Percentiles rank a stretch among this genome's conserved stretches.
Evolutionary conservation across 306 rosid species (phyloP).

Genomic region (Alnus glutinosa): DNA sequence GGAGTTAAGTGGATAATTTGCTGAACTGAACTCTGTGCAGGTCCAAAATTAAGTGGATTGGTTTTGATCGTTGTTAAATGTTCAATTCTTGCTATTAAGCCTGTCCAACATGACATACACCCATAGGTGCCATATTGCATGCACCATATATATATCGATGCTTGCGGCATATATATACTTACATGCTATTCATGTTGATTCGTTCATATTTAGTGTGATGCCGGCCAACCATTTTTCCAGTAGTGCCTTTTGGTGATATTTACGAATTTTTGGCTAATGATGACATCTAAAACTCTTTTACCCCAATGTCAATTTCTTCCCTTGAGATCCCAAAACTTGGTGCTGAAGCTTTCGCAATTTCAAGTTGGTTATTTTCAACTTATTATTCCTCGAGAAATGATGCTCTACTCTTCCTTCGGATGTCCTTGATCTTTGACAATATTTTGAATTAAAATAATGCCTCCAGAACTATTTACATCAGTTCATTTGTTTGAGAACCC

Average conservation of each 20-base stretch:
- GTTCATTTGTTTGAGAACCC: neutral
- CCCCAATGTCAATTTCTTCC: neutral
- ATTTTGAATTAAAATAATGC: neutral
- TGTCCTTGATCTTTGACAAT: neutral
- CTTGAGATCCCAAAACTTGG: neutral
- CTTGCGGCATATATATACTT: neutral
- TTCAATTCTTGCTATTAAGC: neutral
- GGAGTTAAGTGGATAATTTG: neutral
- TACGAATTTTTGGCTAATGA: neutral
- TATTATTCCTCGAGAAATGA: neutral
- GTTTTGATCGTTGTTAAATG: neutral
- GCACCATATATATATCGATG: neutral
- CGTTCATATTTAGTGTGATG: neutral
- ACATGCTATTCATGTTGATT: neutral
- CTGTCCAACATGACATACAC: neutral
- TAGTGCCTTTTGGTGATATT: neutral
- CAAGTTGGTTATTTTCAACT: neutral
- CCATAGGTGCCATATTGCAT: neutral
- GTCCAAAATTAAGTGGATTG: neutral
- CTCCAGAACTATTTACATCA: neutral
- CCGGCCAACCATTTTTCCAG: neutral
- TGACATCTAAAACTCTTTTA: neutral
- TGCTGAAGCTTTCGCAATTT: neutral
- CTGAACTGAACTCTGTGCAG: neutral
- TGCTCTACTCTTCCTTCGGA: neutral